phyloP scores from a whole-genome alignment of 2,329 filamentous ascomycete species.

The Magnaporthiopsis incrustans region DNA sequence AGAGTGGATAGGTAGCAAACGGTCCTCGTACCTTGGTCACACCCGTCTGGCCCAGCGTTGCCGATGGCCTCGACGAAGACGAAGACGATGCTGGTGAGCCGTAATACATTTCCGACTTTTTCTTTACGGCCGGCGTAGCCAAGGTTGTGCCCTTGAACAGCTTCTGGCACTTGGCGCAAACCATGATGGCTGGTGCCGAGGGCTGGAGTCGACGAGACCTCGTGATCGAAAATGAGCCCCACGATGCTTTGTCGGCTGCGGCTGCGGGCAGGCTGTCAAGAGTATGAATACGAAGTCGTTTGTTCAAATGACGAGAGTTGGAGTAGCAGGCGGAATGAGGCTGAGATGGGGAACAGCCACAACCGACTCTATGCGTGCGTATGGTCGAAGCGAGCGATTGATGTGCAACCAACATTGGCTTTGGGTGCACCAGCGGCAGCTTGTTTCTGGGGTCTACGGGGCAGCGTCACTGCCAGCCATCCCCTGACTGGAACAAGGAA shows the following conservation, averaged over 20 bases:
- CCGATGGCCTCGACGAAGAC: constrained; percentile 33
- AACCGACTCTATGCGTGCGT: not conserved
- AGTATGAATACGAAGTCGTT: no score
- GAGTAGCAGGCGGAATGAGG: not conserved
- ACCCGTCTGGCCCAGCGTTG: constrained; percentile 49
- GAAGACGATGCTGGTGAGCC: constrained; percentile 44
- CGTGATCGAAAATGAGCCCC: not conserved
- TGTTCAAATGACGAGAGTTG: not conserved
- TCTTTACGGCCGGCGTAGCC: constrained; percentile 57
- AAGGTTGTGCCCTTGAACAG: constrained; percentile 51
- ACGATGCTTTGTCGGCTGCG: not conserved
- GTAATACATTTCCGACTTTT: constrained; percentile 59
- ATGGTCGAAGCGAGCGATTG: no score
- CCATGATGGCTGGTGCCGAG: constrained; percentile 24
- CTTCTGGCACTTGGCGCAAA: constrained; percentile 58
- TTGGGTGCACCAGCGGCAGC: not conserved
- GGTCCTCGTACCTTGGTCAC: constrained; percentile 43
- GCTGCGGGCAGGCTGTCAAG: no score
- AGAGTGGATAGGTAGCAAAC: no score
- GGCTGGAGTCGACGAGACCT: not conserved
- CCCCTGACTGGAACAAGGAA: not conserved
- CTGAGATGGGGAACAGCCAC: not conserved
- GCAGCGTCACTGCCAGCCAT: not conserved
- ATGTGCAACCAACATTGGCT: no score
- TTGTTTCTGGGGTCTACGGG: not conserved